Evolutionary conservation across 129 eudicot species (phyloP).

Genomic region (Pseudognaphalium luteoalbum): DNA sequence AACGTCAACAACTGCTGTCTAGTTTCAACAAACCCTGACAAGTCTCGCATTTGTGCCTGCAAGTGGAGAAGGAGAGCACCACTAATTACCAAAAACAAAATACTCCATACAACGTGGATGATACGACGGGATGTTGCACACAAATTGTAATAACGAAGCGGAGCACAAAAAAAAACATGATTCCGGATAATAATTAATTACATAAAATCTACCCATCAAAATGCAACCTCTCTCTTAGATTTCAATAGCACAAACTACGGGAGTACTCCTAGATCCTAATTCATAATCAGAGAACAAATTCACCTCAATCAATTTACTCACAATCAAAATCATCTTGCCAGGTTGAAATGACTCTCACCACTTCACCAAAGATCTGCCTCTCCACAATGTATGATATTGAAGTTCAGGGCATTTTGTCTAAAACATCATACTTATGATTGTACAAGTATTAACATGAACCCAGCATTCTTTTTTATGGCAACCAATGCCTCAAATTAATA

Average conservation of each 20-base stretch:
- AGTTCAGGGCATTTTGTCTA: not conserved
- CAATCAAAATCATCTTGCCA: not conserved
- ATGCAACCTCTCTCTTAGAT: conserved; percentile 3
- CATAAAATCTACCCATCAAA: not conserved
- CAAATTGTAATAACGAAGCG: not conserved
- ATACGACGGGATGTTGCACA: not conserved
- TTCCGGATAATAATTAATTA: not conserved
- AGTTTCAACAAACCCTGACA: conserved; percentile 95
- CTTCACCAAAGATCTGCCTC: not conserved
- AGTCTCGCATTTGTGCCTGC: conserved; percentile 98
- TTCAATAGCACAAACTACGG: not conserved
- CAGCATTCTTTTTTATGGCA: not conserved
- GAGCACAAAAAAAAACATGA: not conserved
- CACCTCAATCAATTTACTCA: not conserved
- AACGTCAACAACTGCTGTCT: conserved; percentile 86
- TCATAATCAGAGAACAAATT: not conserved
- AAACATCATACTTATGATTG: not conserved
- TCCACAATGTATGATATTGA: not conserved
- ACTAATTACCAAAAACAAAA: conserved; percentile 19
- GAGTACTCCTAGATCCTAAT: not conserved
- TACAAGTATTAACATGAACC: not conserved
- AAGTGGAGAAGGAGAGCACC: conserved; percentile 17
- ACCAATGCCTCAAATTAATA: not conserved
- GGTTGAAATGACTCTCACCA: too few species aligned
- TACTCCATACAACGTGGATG: not conserved